Percentiles rank a stretch among this genome's conserved stretches.
These are phyloP conservation scores for Exophiala sp. DNA, from an alignment of 2,329 filamentous ascomycete species.

Conservation along the genomic window DNA sequence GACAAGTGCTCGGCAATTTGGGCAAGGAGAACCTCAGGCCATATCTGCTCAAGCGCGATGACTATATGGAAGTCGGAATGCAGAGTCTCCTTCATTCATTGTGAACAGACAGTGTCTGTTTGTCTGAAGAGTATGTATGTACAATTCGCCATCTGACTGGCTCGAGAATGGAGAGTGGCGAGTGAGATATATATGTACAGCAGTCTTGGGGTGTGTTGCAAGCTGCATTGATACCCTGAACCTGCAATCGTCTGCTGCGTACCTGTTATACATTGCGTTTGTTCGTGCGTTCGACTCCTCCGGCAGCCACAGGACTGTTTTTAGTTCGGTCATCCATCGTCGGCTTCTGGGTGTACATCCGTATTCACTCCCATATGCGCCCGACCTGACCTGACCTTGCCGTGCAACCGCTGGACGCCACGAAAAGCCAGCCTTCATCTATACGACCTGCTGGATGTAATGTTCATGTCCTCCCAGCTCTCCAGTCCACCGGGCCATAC, in stretches of 20 bases:
- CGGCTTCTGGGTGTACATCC: not conserved
- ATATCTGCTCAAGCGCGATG: constrained; percentile 81
- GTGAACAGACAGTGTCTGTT: constrained; percentile 29
- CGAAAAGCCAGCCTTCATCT: too few species aligned
- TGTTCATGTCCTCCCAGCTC: not conserved
- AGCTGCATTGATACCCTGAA: constrained; percentile 1
- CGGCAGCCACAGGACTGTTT: not conserved
- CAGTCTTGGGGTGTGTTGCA: not conserved
- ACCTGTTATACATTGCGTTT: not conserved
- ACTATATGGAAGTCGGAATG: constrained; percentile 74
- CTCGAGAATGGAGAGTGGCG: not conserved
- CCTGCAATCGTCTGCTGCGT: not conserved
- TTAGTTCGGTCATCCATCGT: too few species aligned
- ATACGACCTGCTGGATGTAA: not conserved
- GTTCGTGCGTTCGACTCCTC: not conserved
- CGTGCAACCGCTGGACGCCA: not conserved
- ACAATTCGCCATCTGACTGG: not conserved
- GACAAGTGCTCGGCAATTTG: constrained; percentile 34
- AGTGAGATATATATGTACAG: not conserved
- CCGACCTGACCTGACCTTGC: not conserved
- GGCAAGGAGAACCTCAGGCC: constrained; percentile 70
- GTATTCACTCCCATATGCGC: too few species aligned
- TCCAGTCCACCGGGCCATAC: not conserved
- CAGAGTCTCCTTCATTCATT: constrained; percentile 74
- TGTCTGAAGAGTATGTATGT: not conserved